Conservation (phyloP, 345 rosid genomes). For the Euphorbia peplus region DNA sequence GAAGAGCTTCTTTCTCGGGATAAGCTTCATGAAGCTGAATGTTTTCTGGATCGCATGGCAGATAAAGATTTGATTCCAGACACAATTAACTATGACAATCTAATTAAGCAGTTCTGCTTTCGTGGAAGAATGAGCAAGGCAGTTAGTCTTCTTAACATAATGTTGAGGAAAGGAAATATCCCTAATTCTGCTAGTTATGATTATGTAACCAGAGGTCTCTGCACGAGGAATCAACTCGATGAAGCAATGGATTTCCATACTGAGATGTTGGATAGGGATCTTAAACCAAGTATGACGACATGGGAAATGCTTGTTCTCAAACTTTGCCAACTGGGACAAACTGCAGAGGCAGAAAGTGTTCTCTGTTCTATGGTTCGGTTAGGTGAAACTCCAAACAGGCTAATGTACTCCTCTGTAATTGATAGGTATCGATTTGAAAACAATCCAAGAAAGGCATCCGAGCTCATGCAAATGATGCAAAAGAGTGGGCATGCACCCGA, state of each 20-base stretch:
- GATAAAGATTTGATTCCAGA: conserved; percentile 34
- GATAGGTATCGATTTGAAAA: conserved; percentile 47
- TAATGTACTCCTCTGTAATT: conserved; percentile 51
- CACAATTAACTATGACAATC: conserved; percentile 43
- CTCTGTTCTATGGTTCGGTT: conserved; percentile 39
- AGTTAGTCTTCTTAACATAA: conserved; percentile 54
- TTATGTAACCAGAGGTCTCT: conserved; percentile 42
- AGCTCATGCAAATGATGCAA: conserved; percentile 63
- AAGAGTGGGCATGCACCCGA: conserved; percentile 56
- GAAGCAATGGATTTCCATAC: conserved; percentile 57
- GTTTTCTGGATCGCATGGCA: conserved; percentile 44
- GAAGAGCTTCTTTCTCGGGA: conserved; percentile 43
- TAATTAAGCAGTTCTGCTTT: conserved; percentile 51
- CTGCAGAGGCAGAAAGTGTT: conserved; percentile 52
- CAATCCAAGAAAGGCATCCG: conserved; percentile 53
- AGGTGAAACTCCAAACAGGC: conserved; percentile 54
- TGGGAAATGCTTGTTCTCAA: conserved; percentile 43
- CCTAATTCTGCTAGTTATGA: conserved; percentile 59
- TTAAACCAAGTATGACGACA: conserved; percentile 48
- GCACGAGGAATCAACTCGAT: conserved; percentile 38
- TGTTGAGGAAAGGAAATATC: conserved; percentile 51
- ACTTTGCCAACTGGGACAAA: conserved; percentile 40
- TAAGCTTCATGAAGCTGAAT: conserved; percentile 49
- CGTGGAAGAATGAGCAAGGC: conserved; percentile 43
- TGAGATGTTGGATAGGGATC: conserved; percentile 56